A percentile compares a stretch with the other conserved stretches of the same genome.
Conservation (phyloP, 306 rosid species). For the Acacia melanoxylon region DNA sequence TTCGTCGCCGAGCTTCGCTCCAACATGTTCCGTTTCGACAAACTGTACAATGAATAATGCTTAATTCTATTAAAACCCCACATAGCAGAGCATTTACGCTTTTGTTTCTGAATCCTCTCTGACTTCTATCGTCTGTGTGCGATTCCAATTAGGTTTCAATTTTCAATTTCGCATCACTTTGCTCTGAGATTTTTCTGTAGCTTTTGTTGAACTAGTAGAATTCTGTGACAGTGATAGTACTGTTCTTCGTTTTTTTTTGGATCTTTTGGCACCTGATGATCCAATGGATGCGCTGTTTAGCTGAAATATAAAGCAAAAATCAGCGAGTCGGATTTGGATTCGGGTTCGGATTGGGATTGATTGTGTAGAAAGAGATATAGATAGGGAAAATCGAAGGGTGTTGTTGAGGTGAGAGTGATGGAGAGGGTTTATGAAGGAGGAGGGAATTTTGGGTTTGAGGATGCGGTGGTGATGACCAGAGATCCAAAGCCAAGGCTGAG, state of each 20-base stretch:
- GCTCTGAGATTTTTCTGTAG: neutral
- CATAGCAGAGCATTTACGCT: neutral
- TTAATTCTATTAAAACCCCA: neutral
- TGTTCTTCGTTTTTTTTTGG: neutral
- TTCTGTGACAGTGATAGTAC: neutral
- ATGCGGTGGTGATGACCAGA: conserved; percentile 84
- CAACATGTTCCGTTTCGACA: conserved; percentile 10
- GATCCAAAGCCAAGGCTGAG: conserved; percentile 91
- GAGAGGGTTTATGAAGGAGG: conserved; percentile 38
- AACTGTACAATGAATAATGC: neutral
- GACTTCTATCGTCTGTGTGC: neutral
- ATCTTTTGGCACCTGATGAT: neutral
- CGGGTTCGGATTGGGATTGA: neutral
- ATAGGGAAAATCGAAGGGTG: neutral
- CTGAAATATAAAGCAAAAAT: conserved; percentile 22
- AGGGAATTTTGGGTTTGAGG: conserved; percentile 42
- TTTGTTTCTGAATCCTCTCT: neutral
- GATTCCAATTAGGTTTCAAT: neutral
- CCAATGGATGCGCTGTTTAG: conserved; percentile 20
- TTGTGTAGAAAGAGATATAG: neutral
- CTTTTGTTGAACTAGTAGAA: neutral
- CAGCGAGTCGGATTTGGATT: conserved; percentile 28
- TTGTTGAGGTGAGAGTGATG: conserved; percentile 23
- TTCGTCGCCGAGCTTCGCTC: conserved; percentile 61
- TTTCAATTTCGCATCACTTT: neutral